Conservation (phyloP, 148 eudicot genomes). For the Tetragonia tetragonoides region DNA sequence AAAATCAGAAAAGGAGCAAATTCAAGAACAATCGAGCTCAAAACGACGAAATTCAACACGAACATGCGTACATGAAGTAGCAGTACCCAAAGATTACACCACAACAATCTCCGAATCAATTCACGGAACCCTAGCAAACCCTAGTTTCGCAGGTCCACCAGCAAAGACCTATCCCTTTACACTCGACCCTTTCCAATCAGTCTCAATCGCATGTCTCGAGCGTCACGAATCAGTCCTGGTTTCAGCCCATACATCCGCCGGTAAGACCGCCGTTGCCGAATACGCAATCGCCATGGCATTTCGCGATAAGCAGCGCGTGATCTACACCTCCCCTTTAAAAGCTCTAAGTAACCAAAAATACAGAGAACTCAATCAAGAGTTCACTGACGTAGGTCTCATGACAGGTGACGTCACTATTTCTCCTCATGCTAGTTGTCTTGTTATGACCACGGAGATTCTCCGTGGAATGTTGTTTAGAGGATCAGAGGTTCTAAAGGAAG, state of each 20-base stretch:
- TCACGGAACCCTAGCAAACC: slow-evolving; percentile 71
- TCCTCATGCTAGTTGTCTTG: slow-evolving; percentile 87
- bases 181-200: slow-evolving; percentile 82
- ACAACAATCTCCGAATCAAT: slow-evolving; percentile 39
- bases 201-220: slow-evolving; percentile 86
- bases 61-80: slow-evolving; percentile 93
- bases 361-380: slow-evolving; percentile 79
- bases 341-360: slow-evolving; percentile 94
- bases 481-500: slow-evolving; percentile 86
- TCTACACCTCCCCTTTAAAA: slow-evolving; percentile 88
- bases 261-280: slow-evolving; percentile 95
- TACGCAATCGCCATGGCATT: slow-evolving; percentile 95
- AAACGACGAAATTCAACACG: slow-evolving; percentile 45
- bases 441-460: slow-evolving; percentile 96
- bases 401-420: slow-evolving; percentile 93
- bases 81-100: slow-evolving; percentile 59
- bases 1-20: neutral
- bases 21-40: slow-evolving; percentile 2
- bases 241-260: slow-evolving; percentile 94
- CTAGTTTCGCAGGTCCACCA: slow-evolving; percentile 48
- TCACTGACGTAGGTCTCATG: slow-evolving; percentile 89
- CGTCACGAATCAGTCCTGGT: slow-evolving; percentile 84
- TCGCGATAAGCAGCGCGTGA: slow-evolving; percentile 77
- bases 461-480: slow-evolving; percentile 96
- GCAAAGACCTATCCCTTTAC: slow-evolving; percentile 73